Conservation (phyloP, 371 early-diverging fungal species). For the Chytridiales sp. region DNA sequence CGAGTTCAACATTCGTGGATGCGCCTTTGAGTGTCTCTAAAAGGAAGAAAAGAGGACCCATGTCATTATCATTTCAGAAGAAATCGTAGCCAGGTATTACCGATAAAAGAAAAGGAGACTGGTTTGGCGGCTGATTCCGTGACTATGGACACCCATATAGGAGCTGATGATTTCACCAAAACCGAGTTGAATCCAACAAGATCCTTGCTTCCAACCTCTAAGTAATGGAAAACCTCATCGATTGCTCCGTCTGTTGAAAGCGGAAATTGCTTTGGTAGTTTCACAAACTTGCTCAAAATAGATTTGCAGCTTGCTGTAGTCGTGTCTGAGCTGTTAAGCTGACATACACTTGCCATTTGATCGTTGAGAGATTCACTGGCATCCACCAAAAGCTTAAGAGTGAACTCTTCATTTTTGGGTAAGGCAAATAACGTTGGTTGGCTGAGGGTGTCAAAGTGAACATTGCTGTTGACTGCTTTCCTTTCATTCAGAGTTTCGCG, state of each 20-base stretch:
- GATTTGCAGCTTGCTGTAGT: not conserved
- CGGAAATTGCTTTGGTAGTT: not conserved
- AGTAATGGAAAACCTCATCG: conserved; percentile 1
- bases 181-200: not conserved
- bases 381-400: not conserved
- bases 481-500: not conserved
- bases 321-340: no score
- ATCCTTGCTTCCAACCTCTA: not conserved
- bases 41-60: no score
- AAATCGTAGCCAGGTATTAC: not conserved
- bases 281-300: not conserved
- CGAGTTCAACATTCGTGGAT: no score
- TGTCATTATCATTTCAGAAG: not conserved
- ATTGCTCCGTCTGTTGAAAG: conserved; percentile 1
- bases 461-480: not conserved
- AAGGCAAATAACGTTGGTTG: no score
- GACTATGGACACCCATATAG: not conserved
- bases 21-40: no score
- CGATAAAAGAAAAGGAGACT: not conserved
- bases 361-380: not conserved
- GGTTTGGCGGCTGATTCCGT: not conserved
- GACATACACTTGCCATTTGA: not conserved
- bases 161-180: not conserved
- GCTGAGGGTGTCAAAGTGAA: not conserved
- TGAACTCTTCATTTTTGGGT: not conserved